Percentiles rank a stretch among this genome's conserved stretches.
phyloP scores from a whole-genome alignment of 805 yeast species.

The Candida schatavii region DNA sequence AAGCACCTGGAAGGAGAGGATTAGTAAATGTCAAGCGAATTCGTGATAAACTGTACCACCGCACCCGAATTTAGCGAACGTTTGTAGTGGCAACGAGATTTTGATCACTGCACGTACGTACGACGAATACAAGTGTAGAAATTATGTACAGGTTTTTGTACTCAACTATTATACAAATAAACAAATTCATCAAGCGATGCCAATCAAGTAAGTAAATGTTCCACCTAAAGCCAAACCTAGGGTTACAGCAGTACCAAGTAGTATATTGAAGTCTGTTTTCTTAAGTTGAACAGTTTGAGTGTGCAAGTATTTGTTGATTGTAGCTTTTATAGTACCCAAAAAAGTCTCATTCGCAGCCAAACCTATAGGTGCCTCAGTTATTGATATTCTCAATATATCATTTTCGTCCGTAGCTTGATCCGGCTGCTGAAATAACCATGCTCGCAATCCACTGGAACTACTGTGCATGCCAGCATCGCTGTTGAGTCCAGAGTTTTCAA shows the following conservation, averaged over 20 bases:
- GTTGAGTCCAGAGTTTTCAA: not conserved
- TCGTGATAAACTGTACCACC: no score
- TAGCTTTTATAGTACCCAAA: not conserved
- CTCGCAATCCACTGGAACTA: not conserved
- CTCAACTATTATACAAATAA: no score
- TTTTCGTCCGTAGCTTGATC: not conserved
- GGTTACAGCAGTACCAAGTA: not conserved
- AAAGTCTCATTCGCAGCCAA: not conserved
- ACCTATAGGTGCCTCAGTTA: not conserved
- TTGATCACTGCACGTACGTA: conserved; percentile 1
- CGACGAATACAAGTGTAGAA: not conserved
- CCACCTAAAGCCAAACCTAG: not conserved
- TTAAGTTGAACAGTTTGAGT: not conserved
- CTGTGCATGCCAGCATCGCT: not conserved
- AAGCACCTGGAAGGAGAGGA: no score
- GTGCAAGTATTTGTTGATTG: not conserved
- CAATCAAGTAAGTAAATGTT: not conserved
- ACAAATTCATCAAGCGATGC: no score
- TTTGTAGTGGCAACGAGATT: not conserved
- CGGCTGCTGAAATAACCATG: not conserved
- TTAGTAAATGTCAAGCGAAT: no score
- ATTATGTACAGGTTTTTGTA: no score
- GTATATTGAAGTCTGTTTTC: not conserved
- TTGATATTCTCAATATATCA: not conserved
- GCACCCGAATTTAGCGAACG: not conserved